Evolutionary conservation across 2,329 filamentous ascomycete species (phyloP).

Genomic region (Juglanconis sp.): DNA sequence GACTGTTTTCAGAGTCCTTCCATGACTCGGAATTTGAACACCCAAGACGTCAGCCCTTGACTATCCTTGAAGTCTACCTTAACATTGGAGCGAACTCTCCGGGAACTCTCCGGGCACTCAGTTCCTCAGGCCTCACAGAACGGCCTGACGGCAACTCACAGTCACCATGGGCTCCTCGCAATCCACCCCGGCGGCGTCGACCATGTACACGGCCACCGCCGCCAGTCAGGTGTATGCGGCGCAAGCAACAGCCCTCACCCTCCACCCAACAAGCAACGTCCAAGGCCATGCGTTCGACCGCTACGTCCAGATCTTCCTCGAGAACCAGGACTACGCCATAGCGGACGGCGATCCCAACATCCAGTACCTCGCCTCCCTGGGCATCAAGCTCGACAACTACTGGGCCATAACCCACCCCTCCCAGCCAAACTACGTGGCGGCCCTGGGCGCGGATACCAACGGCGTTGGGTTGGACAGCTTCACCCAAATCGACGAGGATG

Average conservation of each 20-base stretch:
- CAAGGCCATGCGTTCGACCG: constrained; percentile 55
- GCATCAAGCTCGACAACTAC: constrained; percentile 53
- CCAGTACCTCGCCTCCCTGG: constrained; percentile 47
- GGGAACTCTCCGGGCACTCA: background rate
- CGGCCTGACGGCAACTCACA: background rate
- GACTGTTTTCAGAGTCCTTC: too few relatives aligned
- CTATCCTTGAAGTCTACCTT: too few relatives aligned
- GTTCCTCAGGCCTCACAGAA: background rate
- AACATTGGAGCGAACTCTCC: too few relatives aligned
- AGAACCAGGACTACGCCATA: constrained; percentile 53
- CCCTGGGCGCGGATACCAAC: constrained; percentile 54
- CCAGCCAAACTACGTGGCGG: constrained; percentile 61
- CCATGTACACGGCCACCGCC: constrained; percentile 25
- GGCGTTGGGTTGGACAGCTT: constrained; percentile 53
- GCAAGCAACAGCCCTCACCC: constrained; percentile 40
- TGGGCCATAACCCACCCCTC: constrained; percentile 56
- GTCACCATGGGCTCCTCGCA: constrained; percentile 14
- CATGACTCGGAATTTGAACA: too few relatives aligned
- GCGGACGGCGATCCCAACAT: constrained; percentile 47
- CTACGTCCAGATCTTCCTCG: constrained; percentile 59
- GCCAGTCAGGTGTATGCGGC: constrained; percentile 33
- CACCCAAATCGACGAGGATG: constrained; percentile 37
- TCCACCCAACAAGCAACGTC: constrained; percentile 42
- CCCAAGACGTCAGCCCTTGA: too few relatives aligned
- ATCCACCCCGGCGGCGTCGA: constrained; percentile 12